A percentile compares a stretch with the other conserved stretches of the same genome.
Conservation (phyloP, 352 stramenopile genomes). For the Globisporangium nodosum region DNA sequence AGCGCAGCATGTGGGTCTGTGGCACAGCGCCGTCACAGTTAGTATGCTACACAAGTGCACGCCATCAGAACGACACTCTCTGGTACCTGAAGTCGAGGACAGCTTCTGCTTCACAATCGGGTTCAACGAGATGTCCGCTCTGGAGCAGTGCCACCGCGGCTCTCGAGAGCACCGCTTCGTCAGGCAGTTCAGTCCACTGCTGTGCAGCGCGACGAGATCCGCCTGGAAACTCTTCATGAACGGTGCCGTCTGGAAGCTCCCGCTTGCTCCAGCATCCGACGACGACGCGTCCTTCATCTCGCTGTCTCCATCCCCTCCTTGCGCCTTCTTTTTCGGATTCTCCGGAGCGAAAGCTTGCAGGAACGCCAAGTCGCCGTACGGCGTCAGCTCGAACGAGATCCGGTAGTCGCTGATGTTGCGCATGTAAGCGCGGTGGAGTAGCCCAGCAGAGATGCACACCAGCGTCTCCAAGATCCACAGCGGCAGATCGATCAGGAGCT, state of each 20-base stretch:
- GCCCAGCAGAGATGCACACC: constrained; percentile 54
- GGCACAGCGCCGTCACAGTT: not conserved
- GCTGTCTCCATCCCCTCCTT: constrained; percentile 9
- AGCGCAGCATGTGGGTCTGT: constrained; percentile 63
- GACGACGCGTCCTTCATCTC: constrained; percentile 15
- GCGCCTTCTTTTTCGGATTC: constrained; percentile 17
- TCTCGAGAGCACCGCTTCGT: constrained; percentile 60
- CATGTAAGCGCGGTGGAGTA: constrained; percentile 69
- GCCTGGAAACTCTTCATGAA: constrained; percentile 53
- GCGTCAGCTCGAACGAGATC: constrained; percentile 75
- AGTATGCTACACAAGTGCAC: not conserved
- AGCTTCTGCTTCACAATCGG: constrained; percentile 68
- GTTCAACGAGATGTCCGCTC: constrained; percentile 62
- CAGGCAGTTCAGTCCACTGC: constrained; percentile 40
- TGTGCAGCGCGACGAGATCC: constrained; percentile 59
- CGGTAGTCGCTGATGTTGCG: constrained; percentile 74
- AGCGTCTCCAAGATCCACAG: constrained; percentile 67
- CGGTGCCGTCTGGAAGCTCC: constrained; percentile 29
- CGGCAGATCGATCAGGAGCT: constrained; percentile 47
- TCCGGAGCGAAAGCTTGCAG: constrained; percentile 68
- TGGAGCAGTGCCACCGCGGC: constrained; percentile 71
- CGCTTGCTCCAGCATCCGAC: constrained; percentile 2
- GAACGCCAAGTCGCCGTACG: constrained; percentile 75
- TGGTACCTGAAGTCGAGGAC: constrained; percentile 48
- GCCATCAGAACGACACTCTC: not conserved